These are phyloP conservation scores for Globisporangium recalcitrans DNA, from an alignment of 352 stramenopile species.

Conservation along the genomic window DNA sequence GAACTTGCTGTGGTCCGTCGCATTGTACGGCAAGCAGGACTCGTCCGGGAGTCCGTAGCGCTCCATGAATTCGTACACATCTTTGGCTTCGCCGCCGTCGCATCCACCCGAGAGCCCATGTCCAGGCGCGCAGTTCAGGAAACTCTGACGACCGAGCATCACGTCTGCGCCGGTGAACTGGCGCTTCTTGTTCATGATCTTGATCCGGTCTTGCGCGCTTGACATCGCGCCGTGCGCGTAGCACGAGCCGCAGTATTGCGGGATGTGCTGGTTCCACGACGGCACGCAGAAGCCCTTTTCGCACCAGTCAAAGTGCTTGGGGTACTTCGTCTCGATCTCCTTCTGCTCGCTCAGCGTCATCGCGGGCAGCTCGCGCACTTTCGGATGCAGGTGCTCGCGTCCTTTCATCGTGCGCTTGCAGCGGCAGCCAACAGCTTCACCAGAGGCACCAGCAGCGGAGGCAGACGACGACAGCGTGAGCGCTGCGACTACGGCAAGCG, in stretches of 20 bases:
- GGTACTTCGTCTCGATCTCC: slow-evolving; percentile 34
- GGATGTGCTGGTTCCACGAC: slow-evolving; percentile 85
- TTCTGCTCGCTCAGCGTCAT: slow-evolving; percentile 34
- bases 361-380: slow-evolving; percentile 29
- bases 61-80: slow-evolving; percentile 82
- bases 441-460: slow-evolving; percentile 14
- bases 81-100: slow-evolving; percentile 59
- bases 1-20: slow-evolving; percentile 80
- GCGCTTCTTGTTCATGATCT: slow-evolving; percentile 67
- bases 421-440: slow-evolving; percentile 20
- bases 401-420: slow-evolving; percentile 75
- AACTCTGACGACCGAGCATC: slow-evolving; percentile 76
- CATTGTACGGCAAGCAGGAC: slow-evolving; percentile 77
- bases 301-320: slow-evolving; percentile 89
- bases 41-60: slow-evolving; percentile 72
- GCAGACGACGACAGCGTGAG: slow-evolving; percentile 6
- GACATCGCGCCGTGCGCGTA: slow-evolving; percentile 75
- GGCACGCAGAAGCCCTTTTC: slow-evolving; percentile 69
- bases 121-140: slow-evolving; percentile 74
- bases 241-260: slow-evolving; percentile 85
- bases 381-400: slow-evolving; percentile 62
- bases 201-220: slow-evolving; percentile 75
- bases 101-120: slow-evolving; percentile 64
- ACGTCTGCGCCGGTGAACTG: slow-evolving; percentile 62
- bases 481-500: slow-evolving; percentile 7